Base-by-base conservation (phyloP, 352 stramenopile genomes). In the Paralagenidium karlingii region DNA sequence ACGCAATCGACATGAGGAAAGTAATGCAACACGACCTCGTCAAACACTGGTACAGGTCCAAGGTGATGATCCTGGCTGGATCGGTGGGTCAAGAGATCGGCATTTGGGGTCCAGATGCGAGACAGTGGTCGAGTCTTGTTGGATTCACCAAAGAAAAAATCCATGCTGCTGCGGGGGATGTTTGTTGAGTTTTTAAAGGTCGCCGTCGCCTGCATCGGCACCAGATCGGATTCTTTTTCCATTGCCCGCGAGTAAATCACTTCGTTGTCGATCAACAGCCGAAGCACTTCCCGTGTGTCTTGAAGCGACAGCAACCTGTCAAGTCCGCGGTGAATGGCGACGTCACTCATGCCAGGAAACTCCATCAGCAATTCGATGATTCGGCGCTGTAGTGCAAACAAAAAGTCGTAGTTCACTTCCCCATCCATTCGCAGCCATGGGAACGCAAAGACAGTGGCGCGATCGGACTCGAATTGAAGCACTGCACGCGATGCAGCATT, bases 351-450 rank as follows among this genome's bases (percentile, higher is more conserved):
- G 22, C 75, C 75, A 1, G 75, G 75, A 2, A 46, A 46, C 38
- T 71, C 37, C 28, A 86, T 27, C 24, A 89, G 54, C 16, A 66
- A 54, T 19, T 63, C 38, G 16, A 89, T 45, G 30, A 89, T 34
- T 41, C 82, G 85, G 31, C 75, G 75, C 43, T 89, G 75, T 32
- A 89, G 76, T 19, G 65, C 60, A 20, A 84, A 80, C 12, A 89
- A 26, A 38, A 89, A 89, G 20, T 57, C 61, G 46, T 75, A 71
- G 43, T 89, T 84, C 22, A 63, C 70, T 37, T 58, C 65, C 21
- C 75, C 71, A 40, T 86, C 63, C 75, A 86, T 89, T 47, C 84
- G 84, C 20, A 86, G 56, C 75, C 75, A 89, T 20, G 75, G 75
- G 42, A 71, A 88, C 21, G 74, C 76, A 8, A n/a, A n/a, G n/a